phyloP scores from a whole-genome alignment of 1,284 basidiomycete species.

The Boletus nobilissimus region DNA sequence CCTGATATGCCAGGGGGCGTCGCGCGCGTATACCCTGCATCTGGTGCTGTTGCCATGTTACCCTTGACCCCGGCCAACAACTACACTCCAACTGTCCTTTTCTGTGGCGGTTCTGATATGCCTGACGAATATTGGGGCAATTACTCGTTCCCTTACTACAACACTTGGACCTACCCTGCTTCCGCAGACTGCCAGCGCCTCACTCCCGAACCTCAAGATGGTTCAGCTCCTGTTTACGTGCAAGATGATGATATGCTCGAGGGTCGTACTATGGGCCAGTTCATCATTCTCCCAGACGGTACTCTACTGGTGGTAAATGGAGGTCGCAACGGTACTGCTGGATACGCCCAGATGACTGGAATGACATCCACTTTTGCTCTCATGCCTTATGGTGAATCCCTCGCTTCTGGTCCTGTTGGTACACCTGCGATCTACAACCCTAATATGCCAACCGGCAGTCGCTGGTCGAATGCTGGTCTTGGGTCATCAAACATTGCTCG shows the following conservation, averaged over 20 bases:
- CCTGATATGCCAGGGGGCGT: conserved; percentile 74
- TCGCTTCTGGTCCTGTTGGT: conserved; percentile 72
- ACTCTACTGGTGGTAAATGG: conserved; percentile 84
- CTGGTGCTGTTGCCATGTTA: conserved; percentile 89
- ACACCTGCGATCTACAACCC: conserved; percentile 85
- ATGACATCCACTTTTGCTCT: conserved; percentile 53
- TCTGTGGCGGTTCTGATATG: conserved; percentile 90
- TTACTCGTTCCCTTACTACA: conserved; percentile 72
- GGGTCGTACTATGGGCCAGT: conserved; percentile 88
- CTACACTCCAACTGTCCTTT: conserved; percentile 86
- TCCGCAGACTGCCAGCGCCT: conserved; percentile 77
- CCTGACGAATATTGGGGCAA: conserved; percentile 77
- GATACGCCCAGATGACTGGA: conserved; percentile 67
- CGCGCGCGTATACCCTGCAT: conserved; percentile 91
- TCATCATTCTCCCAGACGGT: conserved; percentile 82
- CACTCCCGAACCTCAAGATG: conserved; percentile 81
- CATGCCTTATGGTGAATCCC: conserved; percentile 74
- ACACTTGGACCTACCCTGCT: conserved; percentile 73
- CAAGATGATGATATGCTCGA: conserved; percentile 82
- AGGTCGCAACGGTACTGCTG: conserved; percentile 79
- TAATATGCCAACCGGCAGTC: conserved; percentile 65
- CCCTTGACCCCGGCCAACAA: conserved; percentile 91
- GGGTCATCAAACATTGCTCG: conserved; percentile 71
- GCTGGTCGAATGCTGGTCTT: conserved; percentile 81
- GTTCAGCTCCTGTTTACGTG: conserved; percentile 61